Conservation (phyloP, 2,329 filamentous ascomycete genomes). For the Fusarium begoniae region DNA sequence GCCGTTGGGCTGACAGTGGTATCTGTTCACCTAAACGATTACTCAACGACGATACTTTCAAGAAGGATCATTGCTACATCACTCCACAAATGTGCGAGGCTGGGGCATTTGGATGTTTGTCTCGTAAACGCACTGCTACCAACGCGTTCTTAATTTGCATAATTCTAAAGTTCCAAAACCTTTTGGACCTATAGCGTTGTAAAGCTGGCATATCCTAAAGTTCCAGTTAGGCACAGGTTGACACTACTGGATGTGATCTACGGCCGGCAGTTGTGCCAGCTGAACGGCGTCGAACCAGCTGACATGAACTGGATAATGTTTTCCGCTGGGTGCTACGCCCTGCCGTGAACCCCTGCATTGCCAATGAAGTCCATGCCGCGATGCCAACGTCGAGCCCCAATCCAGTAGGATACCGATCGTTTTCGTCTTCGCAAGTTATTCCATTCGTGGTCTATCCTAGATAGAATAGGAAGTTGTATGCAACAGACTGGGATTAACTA, state of each 20-base stretch:
- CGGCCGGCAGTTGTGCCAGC: background rate
- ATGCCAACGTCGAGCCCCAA: accelerated
- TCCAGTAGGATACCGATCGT: background rate
- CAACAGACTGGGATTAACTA: background rate
- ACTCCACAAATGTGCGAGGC: background rate
- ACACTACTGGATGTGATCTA: accelerated
- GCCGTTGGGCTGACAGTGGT: too few species aligned
- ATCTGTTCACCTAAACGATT: accelerated
- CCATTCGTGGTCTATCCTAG: background rate
- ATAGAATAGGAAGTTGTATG: too few species aligned
- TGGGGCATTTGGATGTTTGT: too few species aligned
- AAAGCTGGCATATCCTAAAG: accelerated
- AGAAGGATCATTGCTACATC: background rate
- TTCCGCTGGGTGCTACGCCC: background rate
- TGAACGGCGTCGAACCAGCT: background rate
- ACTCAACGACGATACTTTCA: background rate
- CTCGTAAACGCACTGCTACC: accelerated
- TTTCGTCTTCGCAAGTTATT: accelerated
- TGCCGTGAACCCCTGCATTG: background rate
- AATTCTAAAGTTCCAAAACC: too few species aligned
- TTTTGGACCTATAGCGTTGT: accelerated
- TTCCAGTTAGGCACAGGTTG: accelerated
- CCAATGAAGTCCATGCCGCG: accelerated
- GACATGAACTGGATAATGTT: background rate
- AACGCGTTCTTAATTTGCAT: accelerated